Conservation (phyloP, 2,329 filamentous ascomycete genomes). For the Fonsecaea erecta region DNA sequence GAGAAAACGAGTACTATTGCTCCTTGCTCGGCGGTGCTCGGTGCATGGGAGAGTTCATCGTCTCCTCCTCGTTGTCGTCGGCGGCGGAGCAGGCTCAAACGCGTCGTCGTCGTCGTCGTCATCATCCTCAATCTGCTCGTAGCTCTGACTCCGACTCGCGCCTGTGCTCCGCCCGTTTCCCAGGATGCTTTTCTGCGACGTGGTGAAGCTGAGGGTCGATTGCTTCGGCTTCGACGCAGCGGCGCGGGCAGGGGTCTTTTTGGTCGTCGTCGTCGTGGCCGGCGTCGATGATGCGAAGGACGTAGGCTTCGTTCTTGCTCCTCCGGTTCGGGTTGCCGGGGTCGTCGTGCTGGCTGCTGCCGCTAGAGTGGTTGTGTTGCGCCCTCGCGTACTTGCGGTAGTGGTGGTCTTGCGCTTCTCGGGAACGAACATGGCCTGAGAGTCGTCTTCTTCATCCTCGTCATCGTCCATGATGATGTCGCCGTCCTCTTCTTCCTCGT, state of each 20-base stretch:
- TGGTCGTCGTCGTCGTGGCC: no score
- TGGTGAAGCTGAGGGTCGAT: constrained; percentile 49
- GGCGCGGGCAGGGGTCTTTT: neutral
- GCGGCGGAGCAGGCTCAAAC: constrained; percentile 48
- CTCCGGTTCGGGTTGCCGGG: neutral
- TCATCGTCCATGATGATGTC: constrained; percentile 49
- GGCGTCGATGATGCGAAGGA: constrained; percentile 30
- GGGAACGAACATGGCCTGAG: constrained; percentile 38
- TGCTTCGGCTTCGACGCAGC: constrained; percentile 44
- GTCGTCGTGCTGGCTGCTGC: constrained; percentile 6
- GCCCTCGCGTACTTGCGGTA: constrained; percentile 20
- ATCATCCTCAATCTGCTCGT: constrained; percentile 38
- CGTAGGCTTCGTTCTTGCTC: constrained; percentile 7
- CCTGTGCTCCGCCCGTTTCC: constrained; percentile 28
- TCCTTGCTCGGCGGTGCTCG: no score
- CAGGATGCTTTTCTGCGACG: constrained; percentile 43
- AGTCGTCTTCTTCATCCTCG: constrained; percentile 43
- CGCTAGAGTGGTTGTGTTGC: constrained; percentile 3
- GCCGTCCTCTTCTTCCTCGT: constrained; percentile 38
- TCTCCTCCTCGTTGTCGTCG: constrained; percentile 36
- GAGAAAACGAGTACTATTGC: no score
- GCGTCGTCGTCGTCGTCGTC: constrained; percentile 49
- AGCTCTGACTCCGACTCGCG: constrained; percentile 39
- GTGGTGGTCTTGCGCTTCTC: constrained; percentile 26
- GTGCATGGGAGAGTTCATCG: constrained; percentile 11